Conservation (phyloP, 129 eudicot genomes). For the Silybum marianum region DNA sequence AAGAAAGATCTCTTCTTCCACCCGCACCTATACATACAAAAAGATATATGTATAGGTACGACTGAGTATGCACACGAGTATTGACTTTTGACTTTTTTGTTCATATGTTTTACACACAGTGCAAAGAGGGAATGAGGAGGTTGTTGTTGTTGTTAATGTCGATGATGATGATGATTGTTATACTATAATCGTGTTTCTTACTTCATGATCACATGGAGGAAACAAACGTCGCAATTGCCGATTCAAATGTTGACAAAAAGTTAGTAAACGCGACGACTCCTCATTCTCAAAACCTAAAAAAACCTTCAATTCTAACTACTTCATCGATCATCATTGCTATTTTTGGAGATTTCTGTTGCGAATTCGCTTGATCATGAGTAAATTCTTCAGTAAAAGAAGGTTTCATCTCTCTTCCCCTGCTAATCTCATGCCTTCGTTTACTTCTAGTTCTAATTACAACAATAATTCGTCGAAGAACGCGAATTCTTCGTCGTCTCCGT, state of each 20-base stretch:
- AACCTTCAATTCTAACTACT: neutral
- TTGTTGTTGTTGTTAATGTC: neutral
- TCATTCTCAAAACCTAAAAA: neutral
- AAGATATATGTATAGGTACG: slow-evolving; percentile 25
- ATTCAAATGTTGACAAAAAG: slow-evolving; percentile 39
- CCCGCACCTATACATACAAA: slow-evolving; percentile 22
- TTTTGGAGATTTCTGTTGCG: neutral
- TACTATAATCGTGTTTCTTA: slow-evolving; percentile 22
- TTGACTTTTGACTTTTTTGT: slow-evolving; percentile 42
- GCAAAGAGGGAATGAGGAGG: neutral
- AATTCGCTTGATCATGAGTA: slow-evolving; percentile 22
- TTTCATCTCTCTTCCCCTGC: slow-evolving; percentile 37
- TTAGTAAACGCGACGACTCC: slow-evolving; percentile 34
- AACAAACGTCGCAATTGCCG: slow-evolving; percentile 26
- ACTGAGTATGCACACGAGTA: slow-evolving; percentile 39
- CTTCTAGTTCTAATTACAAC: neutral
- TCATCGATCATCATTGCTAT: neutral
- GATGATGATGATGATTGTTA: slow-evolving; percentile 4
- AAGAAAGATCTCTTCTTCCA: slow-evolving; percentile 13
- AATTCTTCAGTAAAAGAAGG: slow-evolving; percentile 35
- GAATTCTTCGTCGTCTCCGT: slow-evolving; percentile 29
- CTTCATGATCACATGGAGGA: slow-evolving; percentile 25
- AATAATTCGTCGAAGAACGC: slow-evolving; percentile 27
- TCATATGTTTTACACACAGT: slow-evolving; percentile 27
- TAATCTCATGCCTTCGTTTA: slow-evolving; percentile 39